Conservation (phyloP, 805 yeast species). For the Wickerhamiella spandovensis region DNA sequence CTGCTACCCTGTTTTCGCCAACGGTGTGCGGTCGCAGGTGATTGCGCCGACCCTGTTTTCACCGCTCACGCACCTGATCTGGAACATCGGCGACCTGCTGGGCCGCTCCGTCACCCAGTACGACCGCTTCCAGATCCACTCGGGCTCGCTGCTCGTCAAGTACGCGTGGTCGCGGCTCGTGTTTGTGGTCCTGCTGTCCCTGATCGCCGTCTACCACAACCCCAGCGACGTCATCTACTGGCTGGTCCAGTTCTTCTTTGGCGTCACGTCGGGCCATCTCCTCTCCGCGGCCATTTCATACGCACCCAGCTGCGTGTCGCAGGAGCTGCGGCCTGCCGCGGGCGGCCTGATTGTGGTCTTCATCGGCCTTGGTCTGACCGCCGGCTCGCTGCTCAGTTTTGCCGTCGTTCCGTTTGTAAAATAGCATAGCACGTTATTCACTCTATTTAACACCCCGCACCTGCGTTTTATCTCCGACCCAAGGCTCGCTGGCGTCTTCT, state of each 20-base stretch:
- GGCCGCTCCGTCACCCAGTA: constrained; percentile 61
- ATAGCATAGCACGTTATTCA: too few species aligned
- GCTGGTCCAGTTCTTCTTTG: constrained; percentile 60
- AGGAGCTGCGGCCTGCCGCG: constrained; percentile 73
- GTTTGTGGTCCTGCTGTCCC: constrained; percentile 59
- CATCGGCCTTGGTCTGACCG: constrained; percentile 62
- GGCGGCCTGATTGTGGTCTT: constrained; percentile 84
- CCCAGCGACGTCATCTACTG: constrained; percentile 34
- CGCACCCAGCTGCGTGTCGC: constrained; percentile 47
- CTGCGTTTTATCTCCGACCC: too few species aligned
- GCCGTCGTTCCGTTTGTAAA: background rate
- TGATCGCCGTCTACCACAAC: constrained; percentile 43
- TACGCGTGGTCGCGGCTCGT: constrained; percentile 42
- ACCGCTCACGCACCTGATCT: constrained; percentile 66
- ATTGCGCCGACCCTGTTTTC: constrained; percentile 34
- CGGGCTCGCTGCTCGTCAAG: constrained; percentile 33
- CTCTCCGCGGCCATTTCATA: constrained; percentile 70
- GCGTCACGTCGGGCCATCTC: constrained; percentile 78
- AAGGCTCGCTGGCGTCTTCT: too few species aligned
- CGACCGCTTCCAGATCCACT: constrained; percentile 28
- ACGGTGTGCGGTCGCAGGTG: constrained; percentile 43
- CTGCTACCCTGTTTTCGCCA: constrained; percentile 82
- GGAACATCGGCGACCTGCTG: constrained; percentile 81
- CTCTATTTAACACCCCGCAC: too few species aligned
- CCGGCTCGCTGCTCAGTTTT: constrained; percentile 44